Evolutionary conservation across 1,284 basidiomycete genomes (phyloP), one percentile per base, ranked within the genome.

Genomic region (Cystobasidiaceae sp.): DNA sequence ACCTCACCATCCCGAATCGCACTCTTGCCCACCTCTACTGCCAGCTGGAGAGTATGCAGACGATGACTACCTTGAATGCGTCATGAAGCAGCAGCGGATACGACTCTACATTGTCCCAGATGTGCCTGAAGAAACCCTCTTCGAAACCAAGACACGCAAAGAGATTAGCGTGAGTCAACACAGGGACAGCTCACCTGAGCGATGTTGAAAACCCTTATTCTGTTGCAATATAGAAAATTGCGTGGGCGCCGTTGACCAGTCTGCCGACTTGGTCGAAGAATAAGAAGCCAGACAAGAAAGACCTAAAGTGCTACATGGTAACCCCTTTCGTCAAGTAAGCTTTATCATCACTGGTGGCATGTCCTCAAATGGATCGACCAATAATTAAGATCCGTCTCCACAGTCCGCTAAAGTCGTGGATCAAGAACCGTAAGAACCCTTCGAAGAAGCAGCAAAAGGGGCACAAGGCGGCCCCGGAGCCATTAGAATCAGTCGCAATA

Each of bases 91-190:
- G 71, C 90, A 93, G 75, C 83, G 83, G 70, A 88, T 98, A 62
- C 90, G 92, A 37, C 81, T 98, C 68, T 99, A 88, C 78, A 86
- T 99, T 72, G 90, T 97, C 25, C 84, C 88, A 21, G 88, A 87
- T 46, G 86, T 99, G n/a, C 85, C 88, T 59, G 93, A 97, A 77
- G 84, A 88, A 73, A 96, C 86, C 69, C 81, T 82, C 13, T 97
- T 99, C 79, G 84, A 90, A 77, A 96, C 96, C 4, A 86, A 88
- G 77, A 98, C 96, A 2, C 82, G 94, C 68, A 97, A 97, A 78
- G 96, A 99, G 81, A 99, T 99, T 73, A 96, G 93, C 74, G 93
- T 97, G 81, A 75, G 90, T 80, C 23, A 46, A n/a, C n/a, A n/a
- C n/a, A n/a, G 17, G 11, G 27, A n/a, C 17, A 23, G 17, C 59